Evolutionary conservation across 495 filamentous ascomycete genomes (phyloP).

Genomic region (Parachaetomium inaequale): DNA sequence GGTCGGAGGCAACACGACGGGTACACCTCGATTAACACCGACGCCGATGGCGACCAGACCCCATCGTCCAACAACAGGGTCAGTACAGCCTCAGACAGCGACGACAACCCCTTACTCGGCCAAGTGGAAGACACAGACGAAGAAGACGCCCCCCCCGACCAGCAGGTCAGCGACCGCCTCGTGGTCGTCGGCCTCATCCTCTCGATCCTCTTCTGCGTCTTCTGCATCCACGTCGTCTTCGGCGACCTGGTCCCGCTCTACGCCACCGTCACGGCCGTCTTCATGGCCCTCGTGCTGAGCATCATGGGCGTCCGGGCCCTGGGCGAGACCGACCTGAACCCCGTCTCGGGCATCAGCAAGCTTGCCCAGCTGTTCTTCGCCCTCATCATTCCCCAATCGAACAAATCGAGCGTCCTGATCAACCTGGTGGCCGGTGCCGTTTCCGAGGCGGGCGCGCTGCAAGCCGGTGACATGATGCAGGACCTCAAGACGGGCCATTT

Average conservation of each 20-base stretch:
- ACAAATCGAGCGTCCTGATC: constrained; percentile 78
- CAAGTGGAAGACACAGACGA: constrained; percentile 19
- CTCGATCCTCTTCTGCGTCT: constrained; percentile 74
- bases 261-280: constrained; percentile 74
- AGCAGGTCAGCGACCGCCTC: constrained; percentile 70
- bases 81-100: constrained; percentile 44
- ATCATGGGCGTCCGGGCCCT: constrained; percentile 95
- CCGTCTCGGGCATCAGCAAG: constrained; percentile 94
- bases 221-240: constrained; percentile 76
- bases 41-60: constrained; percentile 13
- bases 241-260: constrained; percentile 61
- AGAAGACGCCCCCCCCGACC: constrained; percentile 75
- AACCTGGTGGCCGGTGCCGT: constrained; percentile 95
- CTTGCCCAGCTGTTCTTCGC: constrained; percentile 94
- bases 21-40: constrained; percentile 8
- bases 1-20: constrained; percentile 3
- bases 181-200: constrained; percentile 70
- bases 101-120: constrained; percentile 5
- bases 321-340: constrained; percentile 95
- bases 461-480: constrained; percentile 97
- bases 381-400: constrained; percentile 68
- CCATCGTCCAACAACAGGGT: constrained; percentile 25
- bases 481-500: constrained; percentile 97
- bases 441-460: constrained; percentile 65
- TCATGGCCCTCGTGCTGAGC: constrained; percentile 82